Evolutionary conservation across 768 basidiomycete species (phyloP), one percentile per base, ranked within the genome.

Genomic region (Lactifluus volemus): DNA sequence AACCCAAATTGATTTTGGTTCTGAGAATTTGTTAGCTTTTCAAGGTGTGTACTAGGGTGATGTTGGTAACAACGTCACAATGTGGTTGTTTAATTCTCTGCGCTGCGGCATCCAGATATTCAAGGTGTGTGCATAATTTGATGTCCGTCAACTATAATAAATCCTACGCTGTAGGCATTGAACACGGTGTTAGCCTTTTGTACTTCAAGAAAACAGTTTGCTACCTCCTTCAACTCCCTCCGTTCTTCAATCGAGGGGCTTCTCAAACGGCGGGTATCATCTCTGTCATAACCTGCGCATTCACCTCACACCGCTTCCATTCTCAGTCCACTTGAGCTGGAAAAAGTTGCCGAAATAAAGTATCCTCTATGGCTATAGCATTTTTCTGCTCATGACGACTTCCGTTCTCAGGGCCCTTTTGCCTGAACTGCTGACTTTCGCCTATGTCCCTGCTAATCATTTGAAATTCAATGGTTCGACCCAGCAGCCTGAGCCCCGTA

Each of bases 181-280:
- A 95, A 94, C 67, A 91, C 92, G 14, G 89, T 96, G 4, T 79
- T 94, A 44, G 92, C 88, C 0, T 96, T 96, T 68, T 80, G 92
- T 42, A 88, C 89, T 2, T 85, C 89, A 0, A 79, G 89, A 63
- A 88, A 89, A 65, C 83, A 89, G 64, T 71, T 95, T 38, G 88
- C 90, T 7, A 85, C 83, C 7, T 93, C 89, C 0, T 95, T 93
- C 67, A 77, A 84, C 6, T 80, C 83, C 3, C 78, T 94, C 29
- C 80, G 86, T 47, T 78, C 81, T 14, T 90, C 89, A n/a, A 90
- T 92, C 0, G 92, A 95, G 74, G 77, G 80, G 50, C 76, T 94
- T 8, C 71, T 93, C 19, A 89, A 89, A 68, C 78, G 84, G 92
- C 89, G 63, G 53, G 77, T 68, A 32, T 45, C n/a, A 47, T 30